A percentile compares a stretch with the other conserved stretches of the same genome.
These are phyloP conservation scores for Colletotrichum melonis DNA, from an alignment of 2,329 filamentous ascomycete genomes.

Conservation along the genomic window DNA sequence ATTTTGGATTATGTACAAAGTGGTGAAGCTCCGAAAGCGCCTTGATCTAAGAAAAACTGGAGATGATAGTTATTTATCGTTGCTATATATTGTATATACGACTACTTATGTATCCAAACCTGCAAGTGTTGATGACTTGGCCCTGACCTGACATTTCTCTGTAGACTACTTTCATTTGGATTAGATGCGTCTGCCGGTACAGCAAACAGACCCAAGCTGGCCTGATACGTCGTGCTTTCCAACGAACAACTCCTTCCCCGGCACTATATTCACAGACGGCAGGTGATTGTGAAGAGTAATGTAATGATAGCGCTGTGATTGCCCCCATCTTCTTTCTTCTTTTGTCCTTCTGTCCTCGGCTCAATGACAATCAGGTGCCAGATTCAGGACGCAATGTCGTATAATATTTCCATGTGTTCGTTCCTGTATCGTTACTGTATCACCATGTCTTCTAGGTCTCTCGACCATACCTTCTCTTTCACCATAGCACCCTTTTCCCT, in stretches of 20 bases:
- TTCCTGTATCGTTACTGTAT: neutral
- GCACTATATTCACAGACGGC: neutral
- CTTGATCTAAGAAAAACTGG: neutral
- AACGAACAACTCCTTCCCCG: neutral
- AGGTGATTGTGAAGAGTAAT: neutral
- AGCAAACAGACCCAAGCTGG: slow-evolving; percentile 2
- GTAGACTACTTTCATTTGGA: slow-evolving; percentile 24
- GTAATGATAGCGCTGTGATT: neutral
- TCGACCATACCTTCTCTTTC: neutral
- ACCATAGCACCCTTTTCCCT: neutral
- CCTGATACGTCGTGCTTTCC: neutral
- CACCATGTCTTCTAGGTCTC: neutral
- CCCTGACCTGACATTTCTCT: slow-evolving; percentile 13
- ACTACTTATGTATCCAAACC: neutral
- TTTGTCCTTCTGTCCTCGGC: too few species aligned
- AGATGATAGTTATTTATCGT: neutral
- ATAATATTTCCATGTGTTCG: neutral
- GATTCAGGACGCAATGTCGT: too few species aligned
- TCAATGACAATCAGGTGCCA: too few species aligned
- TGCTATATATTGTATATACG: slow-evolving; percentile 25
- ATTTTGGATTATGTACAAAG: slow-evolving; percentile 10
- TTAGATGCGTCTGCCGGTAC: slow-evolving; percentile 1
- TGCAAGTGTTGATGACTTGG: neutral
- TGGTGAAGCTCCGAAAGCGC: slow-evolving; percentile 15
- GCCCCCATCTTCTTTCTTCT: too few species aligned